A percentile compares a stretch with the other conserved stretches of the same genome.
Evolutionary conservation across 2,329 filamentous ascomycete species (phyloP).

Genomic region (Calonectria ilicicola): DNA sequence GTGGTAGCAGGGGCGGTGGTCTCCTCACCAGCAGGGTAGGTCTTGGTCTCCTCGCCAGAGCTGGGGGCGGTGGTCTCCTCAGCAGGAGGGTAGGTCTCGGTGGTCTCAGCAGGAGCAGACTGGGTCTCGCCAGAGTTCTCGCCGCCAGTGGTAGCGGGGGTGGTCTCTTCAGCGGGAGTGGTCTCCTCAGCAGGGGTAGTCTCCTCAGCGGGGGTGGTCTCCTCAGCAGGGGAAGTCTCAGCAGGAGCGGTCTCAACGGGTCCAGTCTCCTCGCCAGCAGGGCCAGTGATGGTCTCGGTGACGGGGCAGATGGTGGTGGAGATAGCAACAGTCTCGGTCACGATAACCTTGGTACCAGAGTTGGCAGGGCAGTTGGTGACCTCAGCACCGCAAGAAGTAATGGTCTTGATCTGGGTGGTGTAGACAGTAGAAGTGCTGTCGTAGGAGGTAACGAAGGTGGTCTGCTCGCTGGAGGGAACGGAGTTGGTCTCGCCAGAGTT

Average conservation of each 20-base stretch:
- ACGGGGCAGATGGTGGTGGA: constrained; percentile 73
- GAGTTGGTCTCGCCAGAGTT: constrained; percentile 19
- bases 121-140: constrained; percentile 24
- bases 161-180: constrained; percentile 18
- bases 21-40: background rate
- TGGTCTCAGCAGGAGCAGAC: constrained; percentile 18
- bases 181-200: constrained; percentile 2
- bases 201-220: constrained; percentile 16
- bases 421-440: constrained; percentile 62
- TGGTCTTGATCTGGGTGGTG: constrained; percentile 61
- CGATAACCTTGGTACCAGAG: constrained; percentile 56
- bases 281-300: constrained; percentile 58
- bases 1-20: constrained; percentile 5
- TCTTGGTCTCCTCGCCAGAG: background rate
- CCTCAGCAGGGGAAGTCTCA: constrained; percentile 6
- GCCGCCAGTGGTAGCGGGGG: background rate
- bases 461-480: background rate
- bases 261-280: constrained; percentile 25
- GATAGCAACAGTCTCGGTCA: constrained; percentile 66
- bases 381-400: constrained; percentile 61
- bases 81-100: constrained; percentile 7
- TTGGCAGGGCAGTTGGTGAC: constrained; percentile 64
- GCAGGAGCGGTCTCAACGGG: constrained; percentile 22
- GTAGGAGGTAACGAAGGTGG: constrained; percentile 51
- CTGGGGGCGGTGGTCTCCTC: constrained; percentile 6